Conservation (phyloP, 129 eudicot genomes). For the Flaveria linearis region DNA sequence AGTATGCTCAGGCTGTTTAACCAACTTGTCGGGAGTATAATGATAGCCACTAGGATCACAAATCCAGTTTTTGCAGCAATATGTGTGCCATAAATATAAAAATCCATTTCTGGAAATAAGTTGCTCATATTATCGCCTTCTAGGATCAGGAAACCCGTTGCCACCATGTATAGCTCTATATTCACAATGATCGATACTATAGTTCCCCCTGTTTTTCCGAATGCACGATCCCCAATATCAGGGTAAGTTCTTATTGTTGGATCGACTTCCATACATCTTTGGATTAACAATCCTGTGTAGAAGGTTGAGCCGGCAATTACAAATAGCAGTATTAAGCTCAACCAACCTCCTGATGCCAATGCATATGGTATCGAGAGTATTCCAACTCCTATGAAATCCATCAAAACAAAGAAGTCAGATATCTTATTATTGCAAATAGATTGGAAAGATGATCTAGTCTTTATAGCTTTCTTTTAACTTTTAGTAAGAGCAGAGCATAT, state of each 20-base stretch:
- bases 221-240: constrained; percentile 79
- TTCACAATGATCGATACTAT: constrained; percentile 58
- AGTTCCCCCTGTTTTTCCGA: constrained; percentile 66
- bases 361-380: constrained; percentile 84
- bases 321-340: constrained; percentile 61
- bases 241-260: constrained; percentile 68
- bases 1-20: constrained; percentile 63
- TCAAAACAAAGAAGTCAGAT: background rate
- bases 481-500: background rate
- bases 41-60: constrained; percentile 54
- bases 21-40: constrained; percentile 73
- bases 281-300: constrained; percentile 72
- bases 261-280: constrained; percentile 81
- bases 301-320: constrained; percentile 59
- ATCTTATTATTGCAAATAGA: background rate
- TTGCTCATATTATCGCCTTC: constrained; percentile 80
- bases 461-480: background rate
- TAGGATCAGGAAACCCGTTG: constrained; percentile 81
- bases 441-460: background rate
- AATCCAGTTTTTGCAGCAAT: constrained; percentile 56
- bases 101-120: constrained; percentile 50
- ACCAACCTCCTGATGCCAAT: constrained; percentile 86
- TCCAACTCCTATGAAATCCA: constrained; percentile 65
- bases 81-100: constrained; percentile 40
- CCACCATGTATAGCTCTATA: constrained; percentile 78